Conservation (phyloP, 768 basidiomycete genomes). For the Amanita subjunquillea region DNA sequence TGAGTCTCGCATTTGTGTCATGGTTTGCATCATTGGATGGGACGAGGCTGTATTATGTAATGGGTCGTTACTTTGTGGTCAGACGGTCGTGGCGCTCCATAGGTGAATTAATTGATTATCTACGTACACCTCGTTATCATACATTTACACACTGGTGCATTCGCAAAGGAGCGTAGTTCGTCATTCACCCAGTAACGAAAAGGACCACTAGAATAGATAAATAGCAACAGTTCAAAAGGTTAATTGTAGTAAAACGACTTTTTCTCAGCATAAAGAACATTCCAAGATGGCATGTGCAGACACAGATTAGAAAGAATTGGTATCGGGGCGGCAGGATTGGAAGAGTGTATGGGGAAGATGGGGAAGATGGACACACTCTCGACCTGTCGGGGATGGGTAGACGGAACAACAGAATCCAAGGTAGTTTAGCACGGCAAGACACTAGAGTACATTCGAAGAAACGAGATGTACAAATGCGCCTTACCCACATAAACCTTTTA, state of each 20-base stretch:
- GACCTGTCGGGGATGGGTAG: background rate
- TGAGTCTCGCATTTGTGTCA: conserved; percentile 1
- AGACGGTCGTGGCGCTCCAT: too few species aligned
- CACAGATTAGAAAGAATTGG: background rate
- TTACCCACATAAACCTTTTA: background rate
- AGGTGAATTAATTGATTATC: too few species aligned
- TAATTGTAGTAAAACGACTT: background rate
- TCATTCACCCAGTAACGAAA: background rate
- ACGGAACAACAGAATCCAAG: background rate
- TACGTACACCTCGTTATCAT: too few species aligned
- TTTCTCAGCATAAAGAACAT: background rate
- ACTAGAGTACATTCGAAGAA: background rate
- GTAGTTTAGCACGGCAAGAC: background rate
- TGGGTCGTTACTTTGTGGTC: too few species aligned
- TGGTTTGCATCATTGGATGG: conserved; percentile 1
- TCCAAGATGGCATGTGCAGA: background rate
- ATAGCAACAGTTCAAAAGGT: background rate
- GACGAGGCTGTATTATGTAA: background rate
- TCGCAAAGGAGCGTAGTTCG: too few species aligned
- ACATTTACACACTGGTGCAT: too few species aligned
- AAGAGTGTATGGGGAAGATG: background rate
- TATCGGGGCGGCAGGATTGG: background rate
- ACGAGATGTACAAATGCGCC: background rate
- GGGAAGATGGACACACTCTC: background rate
- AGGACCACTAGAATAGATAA: background rate